Percentiles rank a stretch among this genome's conserved stretches.
phyloP scores from a whole-genome alignment of 192 early-diverging fungal genomes.

The Phlyctochytrium arcticum region DNA sequence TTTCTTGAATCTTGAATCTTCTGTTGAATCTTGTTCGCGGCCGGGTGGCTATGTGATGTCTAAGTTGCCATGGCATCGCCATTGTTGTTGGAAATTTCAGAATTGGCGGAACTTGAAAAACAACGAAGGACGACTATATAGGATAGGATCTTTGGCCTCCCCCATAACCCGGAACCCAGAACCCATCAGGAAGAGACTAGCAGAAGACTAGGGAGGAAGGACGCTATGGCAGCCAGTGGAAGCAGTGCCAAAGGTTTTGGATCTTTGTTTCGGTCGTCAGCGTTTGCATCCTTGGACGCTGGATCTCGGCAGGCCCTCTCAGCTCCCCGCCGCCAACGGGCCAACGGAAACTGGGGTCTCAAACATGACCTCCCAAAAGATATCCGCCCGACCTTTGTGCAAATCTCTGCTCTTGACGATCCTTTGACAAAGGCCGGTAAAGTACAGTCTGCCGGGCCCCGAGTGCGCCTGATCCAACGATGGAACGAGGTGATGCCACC shows the following conservation, averaged over 20 bases:
- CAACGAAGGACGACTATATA: no score
- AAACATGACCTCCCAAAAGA: slow-evolving; percentile 5
- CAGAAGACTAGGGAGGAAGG: no score
- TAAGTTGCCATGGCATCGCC: no score
- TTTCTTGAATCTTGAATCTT: no score
- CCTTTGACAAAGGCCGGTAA: slow-evolving; percentile 4
- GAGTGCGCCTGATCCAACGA: background rate
- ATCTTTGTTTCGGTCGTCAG: background rate
- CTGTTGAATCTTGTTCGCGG: no score
- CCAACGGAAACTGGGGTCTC: slow-evolving; percentile 13
- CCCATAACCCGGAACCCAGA: no score
- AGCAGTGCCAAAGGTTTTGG: background rate
- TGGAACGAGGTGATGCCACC: slow-evolving; percentile 16
- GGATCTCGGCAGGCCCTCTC: slow-evolving; percentile 1
- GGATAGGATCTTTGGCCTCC: no score
- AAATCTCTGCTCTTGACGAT: slow-evolving; percentile 3
- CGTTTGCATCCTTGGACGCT: slow-evolving; percentile 1
- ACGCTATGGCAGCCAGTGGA: no score
- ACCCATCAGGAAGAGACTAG: no score
- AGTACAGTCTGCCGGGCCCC: background rate
- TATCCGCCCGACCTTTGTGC: background rate
- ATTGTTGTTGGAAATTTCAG: no score
- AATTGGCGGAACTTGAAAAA: no score
- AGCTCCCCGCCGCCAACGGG: background rate
- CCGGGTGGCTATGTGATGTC: no score